phyloP scores from a whole-genome alignment of 768 basidiomycete genomes.

The Boletus subcaerulescens region DNA sequence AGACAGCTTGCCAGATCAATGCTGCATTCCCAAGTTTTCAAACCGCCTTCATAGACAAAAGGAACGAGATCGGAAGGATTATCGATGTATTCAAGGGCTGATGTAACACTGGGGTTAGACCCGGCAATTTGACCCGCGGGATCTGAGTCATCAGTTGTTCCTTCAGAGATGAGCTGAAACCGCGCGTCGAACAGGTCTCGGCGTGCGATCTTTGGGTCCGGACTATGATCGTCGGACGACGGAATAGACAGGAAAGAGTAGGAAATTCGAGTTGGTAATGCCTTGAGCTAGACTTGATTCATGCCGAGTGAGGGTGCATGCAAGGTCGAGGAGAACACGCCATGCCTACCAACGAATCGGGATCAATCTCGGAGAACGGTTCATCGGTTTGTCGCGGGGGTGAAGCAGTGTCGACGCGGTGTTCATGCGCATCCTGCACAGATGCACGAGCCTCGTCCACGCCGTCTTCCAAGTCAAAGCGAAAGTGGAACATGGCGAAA shows the following conservation, averaged over 20 bases:
- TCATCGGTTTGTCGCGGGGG: conserved; percentile 1
- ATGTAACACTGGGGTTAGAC: conserved; percentile 8
- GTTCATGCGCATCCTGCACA: neutral
- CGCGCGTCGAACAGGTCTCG: conserved; percentile 94
- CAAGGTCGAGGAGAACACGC: neutral
- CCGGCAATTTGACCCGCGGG: conserved; percentile 19
- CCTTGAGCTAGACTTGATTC: conserved; percentile 50
- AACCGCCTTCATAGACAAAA: conserved; percentile 90
- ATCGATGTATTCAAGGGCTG: conserved; percentile 64
- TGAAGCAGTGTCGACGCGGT: neutral
- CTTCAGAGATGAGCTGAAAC: conserved; percentile 83
- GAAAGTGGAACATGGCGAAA: conserved; percentile 38
- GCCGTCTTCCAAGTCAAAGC: conserved; percentile 58
- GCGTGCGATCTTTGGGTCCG: conserved; percentile 49
- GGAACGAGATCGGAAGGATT: conserved; percentile 88
- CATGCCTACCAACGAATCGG: conserved; percentile 32
- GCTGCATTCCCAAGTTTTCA: conserved; percentile 98
- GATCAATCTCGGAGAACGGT: conserved; percentile 29
- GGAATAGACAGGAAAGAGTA: conserved; percentile 71
- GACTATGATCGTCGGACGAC: conserved; percentile 29
- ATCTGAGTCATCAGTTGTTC: conserved; percentile 34
- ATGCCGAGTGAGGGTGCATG: conserved; percentile 4
- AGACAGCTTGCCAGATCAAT: conserved; percentile 79
- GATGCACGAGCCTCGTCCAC: conserved; percentile 26
- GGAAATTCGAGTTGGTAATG: conserved; percentile 71